Evolutionary conservation across 192 early-diverging fungal genomes (phyloP).

Genomic region (Coemansia sp.): DNA sequence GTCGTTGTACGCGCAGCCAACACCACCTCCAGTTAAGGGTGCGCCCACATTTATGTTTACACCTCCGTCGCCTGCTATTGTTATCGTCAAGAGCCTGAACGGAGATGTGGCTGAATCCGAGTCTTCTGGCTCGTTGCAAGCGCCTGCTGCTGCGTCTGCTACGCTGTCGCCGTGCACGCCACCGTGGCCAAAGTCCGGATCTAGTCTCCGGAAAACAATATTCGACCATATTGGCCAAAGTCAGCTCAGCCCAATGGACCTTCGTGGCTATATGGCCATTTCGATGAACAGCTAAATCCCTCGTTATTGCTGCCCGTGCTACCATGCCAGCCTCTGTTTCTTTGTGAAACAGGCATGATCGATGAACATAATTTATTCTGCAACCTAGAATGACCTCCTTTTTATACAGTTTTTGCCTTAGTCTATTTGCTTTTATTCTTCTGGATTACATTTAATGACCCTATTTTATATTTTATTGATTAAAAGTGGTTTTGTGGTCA

Average conservation of each 20-base stretch:
- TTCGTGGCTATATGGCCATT: constrained; percentile 49
- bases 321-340: constrained; percentile 1
- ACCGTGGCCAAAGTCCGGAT: constrained; percentile 44
- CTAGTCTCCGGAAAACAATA: constrained; percentile 44
- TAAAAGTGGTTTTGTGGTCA: no score
- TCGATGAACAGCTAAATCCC: constrained; percentile 38
- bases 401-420: not conserved
- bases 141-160: not conserved
- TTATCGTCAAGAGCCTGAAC: not conserved
- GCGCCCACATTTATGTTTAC: constrained; percentile 47
- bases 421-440: no score
- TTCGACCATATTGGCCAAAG: constrained; percentile 50
- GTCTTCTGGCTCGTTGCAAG: not conserved
- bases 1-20: constrained; percentile 26
- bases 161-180: constrained; percentile 40
- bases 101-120: not conserved
- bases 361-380: not conserved
- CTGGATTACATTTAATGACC: no score
- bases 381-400: not conserved
- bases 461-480: no score
- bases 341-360: not conserved
- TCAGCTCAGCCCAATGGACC: constrained; percentile 47
- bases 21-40: constrained; percentile 30
- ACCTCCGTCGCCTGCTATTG: constrained; percentile 32
- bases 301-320: no score